A percentile compares a stretch with the other conserved stretches of the same genome.
phyloP scores from a whole-genome alignment of 192 early-diverging fungal species.

The Podila clonocystis region DNA sequence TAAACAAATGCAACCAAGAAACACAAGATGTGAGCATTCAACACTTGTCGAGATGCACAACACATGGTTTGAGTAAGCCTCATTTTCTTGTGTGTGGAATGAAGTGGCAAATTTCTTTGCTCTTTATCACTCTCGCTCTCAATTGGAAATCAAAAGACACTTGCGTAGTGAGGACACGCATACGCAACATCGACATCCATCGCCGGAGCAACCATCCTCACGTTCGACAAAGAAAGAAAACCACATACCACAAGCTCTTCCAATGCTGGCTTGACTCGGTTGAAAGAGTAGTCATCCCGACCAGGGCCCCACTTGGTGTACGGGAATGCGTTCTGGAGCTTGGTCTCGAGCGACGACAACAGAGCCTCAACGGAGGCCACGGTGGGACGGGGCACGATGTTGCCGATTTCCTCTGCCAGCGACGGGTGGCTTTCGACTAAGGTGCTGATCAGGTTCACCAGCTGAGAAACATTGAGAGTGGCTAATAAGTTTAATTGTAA shows the following conservation, averaged over 20 bases:
- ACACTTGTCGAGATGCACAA: background rate
- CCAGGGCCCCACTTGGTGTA: conserved; percentile 84
- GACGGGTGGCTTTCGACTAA: conserved; percentile 80
- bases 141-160: no score
- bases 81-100: background rate
- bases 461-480: conserved; percentile 75
- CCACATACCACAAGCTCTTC: conserved; percentile 70
- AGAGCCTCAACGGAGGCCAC: conserved; percentile 75
- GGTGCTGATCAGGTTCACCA: conserved; percentile 77
- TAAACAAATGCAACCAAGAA: conserved; percentile 23
- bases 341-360: conserved; percentile 74
- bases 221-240: background rate
- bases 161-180: no score
- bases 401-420: conserved; percentile 73
- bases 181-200: background rate
- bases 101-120: background rate
- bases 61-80: no score
- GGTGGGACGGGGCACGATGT: conserved; percentile 87
- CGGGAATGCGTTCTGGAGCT: conserved; percentile 82
- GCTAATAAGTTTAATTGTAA: conserved; percentile 20
- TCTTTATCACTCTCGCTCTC: no score
- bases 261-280: conserved; percentile 81
- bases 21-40: background rate
- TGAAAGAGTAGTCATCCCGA: conserved; percentile 90
- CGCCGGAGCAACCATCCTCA: background rate